phyloP scores from a whole-genome alignment of 306 rosid genomes.

The Prunus mira region DNA sequence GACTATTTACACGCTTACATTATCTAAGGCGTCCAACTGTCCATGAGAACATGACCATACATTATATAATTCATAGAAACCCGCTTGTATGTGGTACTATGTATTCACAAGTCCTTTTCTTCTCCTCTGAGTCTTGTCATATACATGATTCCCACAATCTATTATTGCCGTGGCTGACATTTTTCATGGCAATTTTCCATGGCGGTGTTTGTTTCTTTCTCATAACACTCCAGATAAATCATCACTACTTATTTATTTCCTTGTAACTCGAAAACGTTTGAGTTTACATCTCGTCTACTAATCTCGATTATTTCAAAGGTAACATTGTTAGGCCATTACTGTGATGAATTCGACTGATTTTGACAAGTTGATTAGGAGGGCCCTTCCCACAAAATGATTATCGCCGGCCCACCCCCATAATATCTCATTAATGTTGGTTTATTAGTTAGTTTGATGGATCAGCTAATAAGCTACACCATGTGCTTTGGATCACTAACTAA shows the following conservation, averaged over 20 bases:
- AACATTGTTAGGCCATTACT: neutral
- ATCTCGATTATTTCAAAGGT: neutral
- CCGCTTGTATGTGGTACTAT: too few species aligned
- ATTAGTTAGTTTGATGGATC: slow-evolving; percentile 5
- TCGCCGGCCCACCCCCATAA: neutral
- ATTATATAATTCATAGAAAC: too few species aligned
- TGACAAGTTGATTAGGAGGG: neutral
- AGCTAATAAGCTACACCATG: slow-evolving; percentile 11
- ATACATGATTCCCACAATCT: neutral
- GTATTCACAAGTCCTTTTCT: neutral
- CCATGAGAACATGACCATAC: neutral
- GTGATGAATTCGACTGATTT: neutral
- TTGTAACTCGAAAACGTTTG: too few species aligned
- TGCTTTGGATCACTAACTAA: neutral
- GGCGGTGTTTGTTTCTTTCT: neutral
- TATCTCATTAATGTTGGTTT: neutral
- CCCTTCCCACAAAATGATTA: neutral
- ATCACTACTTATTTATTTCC: neutral
- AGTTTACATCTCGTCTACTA: neutral
- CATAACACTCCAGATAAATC: too few species aligned
- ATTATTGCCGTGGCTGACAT: neutral
- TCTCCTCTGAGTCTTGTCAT: neutral
- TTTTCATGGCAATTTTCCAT: neutral
- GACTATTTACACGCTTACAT: slow-evolving; percentile 10
- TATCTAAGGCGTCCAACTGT: neutral